These are phyloP conservation scores for Ananas comosus DNA, from an alignment of 176 grass and related monocot genomes.

Conservation along the genomic window DNA sequence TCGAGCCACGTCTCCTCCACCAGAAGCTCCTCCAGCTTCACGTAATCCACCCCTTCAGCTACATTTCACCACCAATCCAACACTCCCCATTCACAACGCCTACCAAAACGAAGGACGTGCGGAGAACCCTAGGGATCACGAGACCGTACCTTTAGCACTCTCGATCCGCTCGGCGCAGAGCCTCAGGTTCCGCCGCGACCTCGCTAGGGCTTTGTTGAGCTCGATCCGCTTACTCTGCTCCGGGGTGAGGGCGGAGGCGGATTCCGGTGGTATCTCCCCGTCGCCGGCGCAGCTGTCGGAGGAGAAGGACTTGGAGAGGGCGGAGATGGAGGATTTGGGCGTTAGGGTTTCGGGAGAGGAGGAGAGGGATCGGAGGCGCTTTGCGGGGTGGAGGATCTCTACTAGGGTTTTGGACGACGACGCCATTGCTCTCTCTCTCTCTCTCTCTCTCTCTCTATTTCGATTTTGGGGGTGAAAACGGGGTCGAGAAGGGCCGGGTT, in stretches of 20 bases:
- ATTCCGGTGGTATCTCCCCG: constrained; percentile 7
- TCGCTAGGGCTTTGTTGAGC: constrained; percentile 68
- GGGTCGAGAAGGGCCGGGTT: not conserved
- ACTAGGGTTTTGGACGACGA: constrained; percentile 55
- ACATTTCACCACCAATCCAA: not conserved
- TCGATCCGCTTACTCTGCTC: constrained; percentile 62
- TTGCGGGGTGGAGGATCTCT: constrained; percentile 55
- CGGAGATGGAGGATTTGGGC: constrained; percentile 23
- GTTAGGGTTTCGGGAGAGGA: constrained; percentile 6
- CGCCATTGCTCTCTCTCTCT: constrained; percentile 32
- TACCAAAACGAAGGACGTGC: too few relatives aligned
- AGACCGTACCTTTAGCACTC: constrained; percentile 62
- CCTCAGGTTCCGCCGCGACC: constrained; percentile 44
- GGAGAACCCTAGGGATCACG: not conserved
- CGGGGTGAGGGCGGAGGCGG: constrained; percentile 20
- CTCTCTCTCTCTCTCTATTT: too few relatives aligned
- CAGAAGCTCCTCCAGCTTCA: constrained; percentile 82
- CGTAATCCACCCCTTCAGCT: constrained; percentile 25
- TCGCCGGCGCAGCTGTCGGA: not conserved
- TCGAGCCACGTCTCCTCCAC: constrained; percentile 74
- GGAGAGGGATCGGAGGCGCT: constrained; percentile 44
- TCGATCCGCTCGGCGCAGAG: constrained; percentile 40
- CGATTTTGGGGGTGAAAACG: not conserved
- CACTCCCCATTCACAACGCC: not conserved
- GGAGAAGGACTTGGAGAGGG: constrained; percentile 9